phyloP scores from a whole-genome alignment of 345 rosid genomes.

The Firmiana major region DNA sequence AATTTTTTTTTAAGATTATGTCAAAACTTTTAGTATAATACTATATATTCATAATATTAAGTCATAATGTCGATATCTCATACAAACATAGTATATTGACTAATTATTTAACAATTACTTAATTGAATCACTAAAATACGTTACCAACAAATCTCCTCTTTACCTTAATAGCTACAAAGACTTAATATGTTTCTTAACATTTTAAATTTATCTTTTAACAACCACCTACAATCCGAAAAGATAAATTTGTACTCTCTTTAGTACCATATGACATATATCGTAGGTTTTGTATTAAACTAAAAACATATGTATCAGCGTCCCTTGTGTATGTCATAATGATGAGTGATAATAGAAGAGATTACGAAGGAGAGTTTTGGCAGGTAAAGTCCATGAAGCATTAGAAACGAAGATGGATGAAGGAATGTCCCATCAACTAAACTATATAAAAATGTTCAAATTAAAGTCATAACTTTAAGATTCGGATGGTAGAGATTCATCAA shows the following conservation, averaged over 20 bases:
- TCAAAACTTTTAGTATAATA: too few relatives aligned
- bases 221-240: conserved; percentile 17
- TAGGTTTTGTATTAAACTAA: not conserved
- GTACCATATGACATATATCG: not conserved
- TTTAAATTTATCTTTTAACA: too few relatives aligned
- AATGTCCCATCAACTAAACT: not conserved
- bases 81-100: too few relatives aligned
- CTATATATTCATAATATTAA: too few relatives aligned
- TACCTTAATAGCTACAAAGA: too few relatives aligned
- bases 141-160: too few relatives aligned
- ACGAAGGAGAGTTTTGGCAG: not conserved
- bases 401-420: not conserved
- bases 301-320: not conserved
- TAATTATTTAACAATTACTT: too few relatives aligned
- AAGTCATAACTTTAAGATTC: not conserved
- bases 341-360: not conserved
- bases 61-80: too few relatives aligned
- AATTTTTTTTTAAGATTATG: too few relatives aligned
- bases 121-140: too few relatives aligned
- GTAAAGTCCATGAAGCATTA: not conserved
- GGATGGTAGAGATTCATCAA: not conserved
- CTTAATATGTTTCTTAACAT: too few relatives aligned
- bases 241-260: conserved; percentile 9
- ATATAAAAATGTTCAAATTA: not conserved
- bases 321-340: not conserved